phyloP scores from a whole-genome alignment of 768 basidiomycete genomes.

The Lepiota subincarnata region DNA sequence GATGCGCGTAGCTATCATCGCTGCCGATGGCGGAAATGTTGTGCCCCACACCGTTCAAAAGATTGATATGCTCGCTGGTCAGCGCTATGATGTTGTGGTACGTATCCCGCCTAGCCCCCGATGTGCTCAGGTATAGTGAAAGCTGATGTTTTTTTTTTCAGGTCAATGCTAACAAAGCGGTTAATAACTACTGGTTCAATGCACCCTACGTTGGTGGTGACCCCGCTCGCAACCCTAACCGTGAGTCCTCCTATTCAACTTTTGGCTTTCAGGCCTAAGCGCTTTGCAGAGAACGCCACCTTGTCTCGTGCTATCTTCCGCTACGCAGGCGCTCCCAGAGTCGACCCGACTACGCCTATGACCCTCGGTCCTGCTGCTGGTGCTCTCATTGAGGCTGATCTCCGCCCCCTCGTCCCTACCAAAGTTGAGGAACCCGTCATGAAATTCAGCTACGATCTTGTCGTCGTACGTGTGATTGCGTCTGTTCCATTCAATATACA shows the following conservation, averaged over 20 bases:
- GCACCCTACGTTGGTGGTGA: slow-evolving; percentile 29
- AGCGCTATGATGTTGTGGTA: slow-evolving; percentile 42
- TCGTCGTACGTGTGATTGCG: slow-evolving; percentile 14
- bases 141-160: slow-evolving; percentile 2
- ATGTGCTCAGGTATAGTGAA: background rate
- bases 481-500: slow-evolving; percentile 12
- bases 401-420: slow-evolving; percentile 28
- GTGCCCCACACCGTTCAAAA: slow-evolving; percentile 30
- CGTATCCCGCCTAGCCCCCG: background rate
- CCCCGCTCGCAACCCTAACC: slow-evolving; percentile 26
- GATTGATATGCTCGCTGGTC: slow-evolving; percentile 41
- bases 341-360: slow-evolving; percentile 28
- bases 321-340: slow-evolving; percentile 31
- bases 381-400: slow-evolving; percentile 30
- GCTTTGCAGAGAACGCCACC: slow-evolving; percentile 12
- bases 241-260: slow-evolving; percentile 18
- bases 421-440: slow-evolving; percentile 15
- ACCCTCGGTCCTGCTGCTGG: slow-evolving; percentile 16
- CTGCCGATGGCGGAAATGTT: slow-evolving; percentile 35
- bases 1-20: slow-evolving; percentile 25
- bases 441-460: slow-evolving; percentile 28
- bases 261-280: background rate
- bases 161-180: slow-evolving; percentile 36
- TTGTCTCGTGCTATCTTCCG: slow-evolving; percentile 31
- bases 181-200: slow-evolving; percentile 46